Base-by-base conservation (phyloP, 202 grass and related monocot species). In the Dendrocalamus latiflorus region DNA sequence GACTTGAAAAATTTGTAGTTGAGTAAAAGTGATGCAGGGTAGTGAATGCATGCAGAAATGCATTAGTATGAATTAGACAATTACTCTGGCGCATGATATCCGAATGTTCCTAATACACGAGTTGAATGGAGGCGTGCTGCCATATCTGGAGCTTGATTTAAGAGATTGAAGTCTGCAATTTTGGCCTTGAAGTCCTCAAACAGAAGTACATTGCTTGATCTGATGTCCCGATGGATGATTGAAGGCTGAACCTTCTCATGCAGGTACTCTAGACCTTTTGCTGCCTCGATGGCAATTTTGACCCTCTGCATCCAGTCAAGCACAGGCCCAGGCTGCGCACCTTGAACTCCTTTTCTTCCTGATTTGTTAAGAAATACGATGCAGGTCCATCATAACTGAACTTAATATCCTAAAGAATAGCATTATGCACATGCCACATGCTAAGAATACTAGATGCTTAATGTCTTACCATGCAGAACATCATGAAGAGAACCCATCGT, bases 1-100 rank as follows among this genome's bases (percentile, higher is more conserved):
- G 11, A 77, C n/a, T 10, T 57, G 37, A 60, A 56, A 74, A 73
- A 57, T 48, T 1, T 68, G 14, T 70, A 78, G 37, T 71, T 56
- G 57, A 72, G 39, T 72, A 65, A 78, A 2, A 44, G 6, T 51
- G 26, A 75, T 54, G 68, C 38, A 79, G 63, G n/a, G 33, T 64
- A 67, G 34, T 50, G 67, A 30, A 69, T 13, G 15, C 4, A 74
- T 24, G 21, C 36, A 78, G 39, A 50, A 74, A 72, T 83, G 49
- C 49, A 68, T 73, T 78, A 67, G 61, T 61, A 83, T 73, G 26
- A 76, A 87, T 66, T 43, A 83, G 62, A 84, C 22, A 80, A 68
- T 92, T 94, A 97, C 94, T 97, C 94, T 86, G 94, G 94, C 13
- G 94, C 94, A 82, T 94, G 94, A 66, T 97, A 97, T 89, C 86